Conservation (phyloP, 371 early-diverging fungal genomes). For the Mortierella sp. region DNA sequence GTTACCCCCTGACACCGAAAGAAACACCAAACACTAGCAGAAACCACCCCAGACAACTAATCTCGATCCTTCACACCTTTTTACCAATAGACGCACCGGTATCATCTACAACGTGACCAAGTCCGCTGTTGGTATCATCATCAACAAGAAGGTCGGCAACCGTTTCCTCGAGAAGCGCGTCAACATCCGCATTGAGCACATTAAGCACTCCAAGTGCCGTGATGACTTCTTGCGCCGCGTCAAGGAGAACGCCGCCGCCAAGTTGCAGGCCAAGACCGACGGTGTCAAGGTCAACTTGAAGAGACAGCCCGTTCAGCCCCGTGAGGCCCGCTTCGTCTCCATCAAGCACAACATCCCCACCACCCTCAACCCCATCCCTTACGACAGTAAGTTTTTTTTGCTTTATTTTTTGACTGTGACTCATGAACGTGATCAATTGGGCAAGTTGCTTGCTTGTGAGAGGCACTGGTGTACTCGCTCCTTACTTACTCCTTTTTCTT, state of each 20-base stretch:
- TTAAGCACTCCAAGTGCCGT: slow-evolving; percentile 99
- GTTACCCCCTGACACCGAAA: background rate
- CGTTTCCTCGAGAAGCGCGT: slow-evolving; percentile 99
- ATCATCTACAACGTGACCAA: slow-evolving; percentile 99
- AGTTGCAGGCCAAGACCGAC: slow-evolving; percentile 74
- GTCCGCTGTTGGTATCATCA: slow-evolving; percentile 97
- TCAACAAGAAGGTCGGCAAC: slow-evolving; percentile 98
- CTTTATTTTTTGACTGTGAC: background rate
- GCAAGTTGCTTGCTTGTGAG: background rate
- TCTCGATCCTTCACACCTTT: background rate
- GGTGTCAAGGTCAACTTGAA: slow-evolving; percentile 82
- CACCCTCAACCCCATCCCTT: slow-evolving; percentile 94
- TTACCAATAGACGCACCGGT: slow-evolving; percentile 88
- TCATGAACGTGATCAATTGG: too few species aligned
- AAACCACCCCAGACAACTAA: too few species aligned
- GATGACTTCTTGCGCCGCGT: slow-evolving; percentile 98
- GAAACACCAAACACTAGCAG: background rate
- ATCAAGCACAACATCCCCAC: slow-evolving; percentile 91
- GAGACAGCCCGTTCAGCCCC: slow-evolving; percentile 95
- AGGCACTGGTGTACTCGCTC: background rate
- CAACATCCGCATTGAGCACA: slow-evolving; percentile 99
- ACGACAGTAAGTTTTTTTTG: slow-evolving; percentile 78
- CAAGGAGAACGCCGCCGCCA: slow-evolving; percentile 92
- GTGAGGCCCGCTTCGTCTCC: slow-evolving; percentile 91
- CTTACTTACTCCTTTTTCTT: background rate